A percentile compares a stretch with the other conserved stretches of the same genome.
phyloP scores from a whole-genome alignment of 805 yeast genomes.

The Myxozyma kluyveri region DNA sequence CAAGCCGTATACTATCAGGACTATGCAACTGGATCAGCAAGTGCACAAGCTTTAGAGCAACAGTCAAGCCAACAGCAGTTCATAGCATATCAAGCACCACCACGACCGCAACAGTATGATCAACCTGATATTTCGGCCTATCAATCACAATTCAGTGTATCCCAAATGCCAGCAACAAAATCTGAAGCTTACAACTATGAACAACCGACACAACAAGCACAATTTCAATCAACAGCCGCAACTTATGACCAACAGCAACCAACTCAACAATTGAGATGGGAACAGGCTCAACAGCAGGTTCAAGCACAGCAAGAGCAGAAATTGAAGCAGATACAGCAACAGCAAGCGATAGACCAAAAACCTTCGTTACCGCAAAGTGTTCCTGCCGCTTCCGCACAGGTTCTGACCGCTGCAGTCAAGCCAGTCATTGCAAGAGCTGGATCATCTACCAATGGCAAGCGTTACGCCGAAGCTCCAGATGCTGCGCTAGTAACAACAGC shows the following conservation, averaged over 20 bases:
- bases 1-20: too few relatives aligned
- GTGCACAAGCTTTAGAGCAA: too few relatives aligned
- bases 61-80: too few relatives aligned
- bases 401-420: too few relatives aligned
- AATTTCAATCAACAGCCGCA: constrained; percentile 4
- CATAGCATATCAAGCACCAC: too few relatives aligned
- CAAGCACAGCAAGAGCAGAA: constrained; percentile 6
- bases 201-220: constrained; percentile 8
- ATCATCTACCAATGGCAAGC: not conserved
- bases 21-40: too few relatives aligned
- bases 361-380: not conserved
- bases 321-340: constrained; percentile 7
- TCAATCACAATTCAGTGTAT: too few relatives aligned
- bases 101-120: too few relatives aligned
- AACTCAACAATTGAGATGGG: not conserved
- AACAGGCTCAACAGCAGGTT: constrained; percentile 9
- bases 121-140: too few relatives aligned
- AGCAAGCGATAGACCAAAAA: not conserved
- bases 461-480: not conserved
- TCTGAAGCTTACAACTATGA: too few relatives aligned
- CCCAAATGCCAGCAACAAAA: too few relatives aligned
- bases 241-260: constrained; percentile 3
- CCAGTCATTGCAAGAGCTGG: constrained; percentile 1
- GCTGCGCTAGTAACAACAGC: constrained; percentile 12
- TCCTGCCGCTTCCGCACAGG: too few relatives aligned